These are phyloP conservation scores for Diutina neorugosa DNA, from an alignment of 1,139 yeast genomes.

Conservation along the genomic window DNA sequence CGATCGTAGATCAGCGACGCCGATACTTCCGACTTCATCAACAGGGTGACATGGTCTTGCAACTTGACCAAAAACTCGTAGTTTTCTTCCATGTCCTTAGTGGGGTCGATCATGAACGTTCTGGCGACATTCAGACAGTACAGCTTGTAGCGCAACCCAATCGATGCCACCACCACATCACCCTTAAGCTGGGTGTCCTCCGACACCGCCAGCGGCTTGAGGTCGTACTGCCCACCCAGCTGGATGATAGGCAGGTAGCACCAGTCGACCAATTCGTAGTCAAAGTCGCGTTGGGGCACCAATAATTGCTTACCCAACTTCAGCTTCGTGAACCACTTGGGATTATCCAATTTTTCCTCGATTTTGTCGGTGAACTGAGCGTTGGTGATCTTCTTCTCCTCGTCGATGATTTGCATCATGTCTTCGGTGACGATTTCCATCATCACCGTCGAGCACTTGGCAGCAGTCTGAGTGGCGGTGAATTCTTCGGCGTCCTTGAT, in stretches of 20 bases:
- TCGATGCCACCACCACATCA: conserved; percentile 68
- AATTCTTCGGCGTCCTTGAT: conserved; percentile 74
- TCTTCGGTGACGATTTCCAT: conserved; percentile 81
- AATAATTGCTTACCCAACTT: conserved; percentile 45
- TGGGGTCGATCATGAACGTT: conserved; percentile 84
- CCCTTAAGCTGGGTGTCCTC: conserved; percentile 52
- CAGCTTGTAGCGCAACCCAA: conserved; percentile 80
- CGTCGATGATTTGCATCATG: conserved; percentile 81
- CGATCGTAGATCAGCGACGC: conserved; percentile 59
- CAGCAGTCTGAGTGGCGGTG: conserved; percentile 51
- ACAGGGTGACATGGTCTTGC: conserved; percentile 43
- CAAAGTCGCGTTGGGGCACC: conserved; percentile 42
- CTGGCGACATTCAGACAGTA: conserved; percentile 85
- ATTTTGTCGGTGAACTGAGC: conserved; percentile 61
- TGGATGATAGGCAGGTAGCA: conserved; percentile 88
- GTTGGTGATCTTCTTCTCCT: conserved; percentile 68
- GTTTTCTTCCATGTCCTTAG: conserved; percentile 63
- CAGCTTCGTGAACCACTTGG: conserved; percentile 54
- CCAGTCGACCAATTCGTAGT: conserved; percentile 78
- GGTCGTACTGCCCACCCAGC: conserved; percentile 77
- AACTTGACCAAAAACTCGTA: conserved; percentile 66
- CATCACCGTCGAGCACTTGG: conserved; percentile 68
- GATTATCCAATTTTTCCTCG: conserved; percentile 72
- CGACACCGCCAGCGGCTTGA: conserved; percentile 77
- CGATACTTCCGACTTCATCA: conserved; percentile 55